Percentiles rank a stretch among this genome's conserved stretches.
phyloP scores from a whole-genome alignment of 768 basidiomycete species.

The Russula lepida region DNA sequence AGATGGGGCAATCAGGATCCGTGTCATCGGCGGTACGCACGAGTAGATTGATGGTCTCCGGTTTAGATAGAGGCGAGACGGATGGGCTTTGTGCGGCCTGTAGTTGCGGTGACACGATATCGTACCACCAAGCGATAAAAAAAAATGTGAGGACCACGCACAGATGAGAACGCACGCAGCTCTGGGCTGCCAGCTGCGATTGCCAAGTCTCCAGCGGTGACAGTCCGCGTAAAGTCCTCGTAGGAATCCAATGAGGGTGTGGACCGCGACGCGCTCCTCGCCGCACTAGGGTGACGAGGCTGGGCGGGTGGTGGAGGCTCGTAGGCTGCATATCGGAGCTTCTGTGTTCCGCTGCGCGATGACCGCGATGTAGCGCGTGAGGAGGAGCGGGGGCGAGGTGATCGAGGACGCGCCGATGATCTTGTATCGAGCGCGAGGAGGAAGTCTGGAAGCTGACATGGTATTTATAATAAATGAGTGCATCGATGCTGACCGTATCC shows the following conservation, averaged over 20 bases:
- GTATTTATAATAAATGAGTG: not conserved
- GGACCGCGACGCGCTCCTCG: conserved; percentile 31
- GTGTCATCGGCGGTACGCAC: not conserved
- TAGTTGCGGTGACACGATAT: not conserved
- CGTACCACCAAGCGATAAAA: not conserved
- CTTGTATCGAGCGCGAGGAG: conserved; percentile 39
- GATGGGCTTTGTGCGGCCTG: not conserved
- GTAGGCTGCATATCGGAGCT: conserved; percentile 65
- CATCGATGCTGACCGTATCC: not conserved
- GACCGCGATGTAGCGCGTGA: conserved; percentile 23
- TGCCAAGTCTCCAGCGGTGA: conserved; percentile 21
- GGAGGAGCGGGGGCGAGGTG: conserved; percentile 16
- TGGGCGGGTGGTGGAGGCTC: conserved; percentile 46
- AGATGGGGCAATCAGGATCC: not conserved
- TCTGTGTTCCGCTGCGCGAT: conserved; percentile 31
- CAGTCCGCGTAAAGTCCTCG: conserved; percentile 24
- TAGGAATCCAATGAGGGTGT: conserved; percentile 29
- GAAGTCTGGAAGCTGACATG: conserved; percentile 62
- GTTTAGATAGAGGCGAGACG: conserved; percentile 5
- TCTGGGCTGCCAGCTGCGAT: conserved; percentile 21
- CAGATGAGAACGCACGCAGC: conserved; percentile 13
- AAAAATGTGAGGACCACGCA: conserved; percentile 3
- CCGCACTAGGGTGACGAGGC: conserved; percentile 27
- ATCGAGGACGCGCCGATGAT: conserved; percentile 21
- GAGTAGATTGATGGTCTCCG: not conserved